A percentile compares a stretch with the other conserved stretches of the same genome.
These are phyloP conservation scores for Tuber brumale DNA, from an alignment of 495 filamentous ascomycete species.

Conservation along the genomic window DNA sequence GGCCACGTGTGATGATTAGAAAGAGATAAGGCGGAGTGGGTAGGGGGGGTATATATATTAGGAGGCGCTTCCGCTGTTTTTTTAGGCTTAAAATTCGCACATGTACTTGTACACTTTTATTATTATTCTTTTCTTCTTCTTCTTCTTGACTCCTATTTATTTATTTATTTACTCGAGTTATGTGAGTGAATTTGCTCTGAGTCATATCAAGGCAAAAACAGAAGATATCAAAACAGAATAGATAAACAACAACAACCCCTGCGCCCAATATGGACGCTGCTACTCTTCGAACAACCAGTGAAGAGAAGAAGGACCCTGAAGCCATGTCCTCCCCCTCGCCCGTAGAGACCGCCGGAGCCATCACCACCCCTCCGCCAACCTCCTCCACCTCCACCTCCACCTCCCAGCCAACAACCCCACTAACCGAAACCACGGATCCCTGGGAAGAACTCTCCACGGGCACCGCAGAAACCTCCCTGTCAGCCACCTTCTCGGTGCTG, in stretches of 20 bases:
- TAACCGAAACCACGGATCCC: constrained; percentile 16
- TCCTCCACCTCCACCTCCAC: constrained; percentile 8
- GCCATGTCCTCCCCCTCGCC: background rate
- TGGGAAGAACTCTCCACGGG: constrained; percentile 33
- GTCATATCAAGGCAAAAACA: background rate
- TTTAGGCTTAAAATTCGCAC: background rate
- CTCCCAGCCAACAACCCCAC: constrained; percentile 23
- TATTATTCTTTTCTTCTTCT: background rate
- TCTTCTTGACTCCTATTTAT: background rate
- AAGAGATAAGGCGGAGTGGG: background rate
- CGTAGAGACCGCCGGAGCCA: background rate
- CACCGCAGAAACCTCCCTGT: constrained; percentile 21
- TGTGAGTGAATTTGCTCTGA: background rate
- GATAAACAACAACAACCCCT: background rate
- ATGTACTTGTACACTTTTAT: background rate
- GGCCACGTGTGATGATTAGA: background rate
- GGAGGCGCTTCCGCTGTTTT: background rate
- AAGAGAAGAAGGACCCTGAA: background rate
- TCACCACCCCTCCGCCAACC: background rate
- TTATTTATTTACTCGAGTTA: background rate
- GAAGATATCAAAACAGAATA: background rate
- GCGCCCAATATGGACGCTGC: background rate
- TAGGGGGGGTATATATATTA: background rate
- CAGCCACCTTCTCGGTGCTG: constrained; percentile 26
- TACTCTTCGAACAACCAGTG: background rate